Percentiles rank a stretch among this genome's conserved stretches.
These are phyloP conservation scores for Kewa caespitosa DNA, from an alignment of 179 eudicot species.

Conservation along the genomic window DNA sequence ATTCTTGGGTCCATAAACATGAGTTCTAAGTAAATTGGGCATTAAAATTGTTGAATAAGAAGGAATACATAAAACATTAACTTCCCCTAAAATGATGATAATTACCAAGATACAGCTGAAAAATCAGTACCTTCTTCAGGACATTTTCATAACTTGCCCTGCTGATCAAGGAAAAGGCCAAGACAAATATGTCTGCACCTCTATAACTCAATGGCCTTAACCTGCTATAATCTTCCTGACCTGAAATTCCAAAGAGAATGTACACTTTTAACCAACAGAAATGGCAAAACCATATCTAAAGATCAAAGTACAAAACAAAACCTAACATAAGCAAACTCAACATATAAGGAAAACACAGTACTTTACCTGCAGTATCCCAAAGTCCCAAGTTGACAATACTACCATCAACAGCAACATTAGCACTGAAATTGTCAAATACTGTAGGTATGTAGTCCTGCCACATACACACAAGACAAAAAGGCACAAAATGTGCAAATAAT, in stretches of 20 bases:
- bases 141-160: conserved; percentile 98
- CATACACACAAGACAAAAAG: neutral
- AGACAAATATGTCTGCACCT: conserved; percentile 94
- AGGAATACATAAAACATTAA: conserved; percentile 11
- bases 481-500: neutral
- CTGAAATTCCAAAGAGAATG: conserved; percentile 32
- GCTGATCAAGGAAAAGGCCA: conserved; percentile 92
- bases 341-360: neutral
- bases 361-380: conserved; percentile 99
- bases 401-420: conserved; percentile 98
- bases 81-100: neutral
- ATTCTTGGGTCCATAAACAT: conserved; percentile 14
- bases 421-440: conserved; percentile 98
- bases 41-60: conserved; percentile 4
- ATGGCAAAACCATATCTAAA: neutral
- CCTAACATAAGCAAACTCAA: neutral
- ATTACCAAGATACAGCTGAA: conserved; percentile 4
- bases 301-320: neutral
- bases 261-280: neutral
- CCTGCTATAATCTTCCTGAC: conserved; percentile 97
- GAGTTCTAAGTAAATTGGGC: conserved; percentile 7
- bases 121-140: conserved; percentile 73
- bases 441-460: conserved; percentile 96
- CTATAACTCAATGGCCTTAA: conserved; percentile 97
- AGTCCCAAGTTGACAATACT: conserved; percentile 92